Percentiles rank a stretch among this genome's conserved stretches.
Conservation (phyloP, 1,139 yeast species). For the Blastobotrys illinoisensis region DNA sequence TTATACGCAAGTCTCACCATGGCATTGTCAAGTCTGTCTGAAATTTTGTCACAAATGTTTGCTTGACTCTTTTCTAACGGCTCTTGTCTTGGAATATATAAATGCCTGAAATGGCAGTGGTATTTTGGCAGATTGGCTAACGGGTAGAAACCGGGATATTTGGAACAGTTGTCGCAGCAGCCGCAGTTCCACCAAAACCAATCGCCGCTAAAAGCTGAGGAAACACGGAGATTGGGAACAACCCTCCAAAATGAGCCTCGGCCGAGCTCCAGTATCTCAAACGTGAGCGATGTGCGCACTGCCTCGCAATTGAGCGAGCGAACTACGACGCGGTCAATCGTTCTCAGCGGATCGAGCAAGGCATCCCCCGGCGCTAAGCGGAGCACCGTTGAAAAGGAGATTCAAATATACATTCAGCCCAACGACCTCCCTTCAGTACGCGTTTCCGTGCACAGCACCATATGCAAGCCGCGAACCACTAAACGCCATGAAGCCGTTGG, state of each 20-base stretch:
- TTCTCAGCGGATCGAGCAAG: neutral
- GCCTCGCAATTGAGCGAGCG: neutral
- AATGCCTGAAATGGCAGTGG: too few relatives aligned
- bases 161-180: neutral
- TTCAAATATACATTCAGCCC: conserved; percentile 2
- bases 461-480: neutral
- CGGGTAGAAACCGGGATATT: neutral
- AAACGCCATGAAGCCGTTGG: neutral
- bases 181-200: neutral
- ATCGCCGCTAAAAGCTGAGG: neutral
- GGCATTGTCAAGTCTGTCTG: too few relatives aligned
- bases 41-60: too few relatives aligned
- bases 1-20: neutral
- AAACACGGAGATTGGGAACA: neutral
- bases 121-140: neutral
- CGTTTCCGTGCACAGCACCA: conserved; percentile 5
- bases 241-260: conserved; percentile 1
- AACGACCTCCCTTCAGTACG: conserved; percentile 8
- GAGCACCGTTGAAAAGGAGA: neutral
- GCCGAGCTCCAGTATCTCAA: conserved; percentile 2
- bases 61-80: too few relatives aligned
- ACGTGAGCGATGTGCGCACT: neutral
- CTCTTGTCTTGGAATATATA: too few relatives aligned
- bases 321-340: conserved; percentile 1
- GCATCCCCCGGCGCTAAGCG: neutral